Evolutionary conservation across 805 yeast genomes (phyloP), one percentile per base, ranked within the genome.

Genomic region (Isabelozyma heimii): DNA sequence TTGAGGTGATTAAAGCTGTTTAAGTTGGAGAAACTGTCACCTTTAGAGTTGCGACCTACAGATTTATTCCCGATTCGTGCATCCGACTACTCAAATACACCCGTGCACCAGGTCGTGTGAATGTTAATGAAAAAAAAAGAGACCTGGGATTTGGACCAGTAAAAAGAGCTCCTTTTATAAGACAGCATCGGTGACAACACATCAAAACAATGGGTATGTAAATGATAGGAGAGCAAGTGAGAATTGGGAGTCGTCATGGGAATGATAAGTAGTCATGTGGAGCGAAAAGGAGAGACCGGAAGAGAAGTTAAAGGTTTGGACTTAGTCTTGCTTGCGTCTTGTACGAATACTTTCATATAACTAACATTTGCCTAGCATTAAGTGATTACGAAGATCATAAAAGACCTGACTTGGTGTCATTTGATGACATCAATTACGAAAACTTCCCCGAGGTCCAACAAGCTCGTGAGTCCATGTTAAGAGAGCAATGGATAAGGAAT

Each of bases 351-450:
- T 20, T 20, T 20, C 2, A 20, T 20, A 20, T 20, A 20, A 33
- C 37, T 33, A 33, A 33, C 37, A n/a, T 8, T 10, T 33, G 13
- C 13, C 16, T 37, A 61, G 68, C 60, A 42, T 60, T 67, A 52
- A 63, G 62, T 47, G 59, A 61, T 50, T 73, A 73, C 62, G 68
- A 59, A 35, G 60, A 69, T 57, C 83, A 79, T 62, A 65, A 66
- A 55, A 74, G 82, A 67, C 84, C 89, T 41, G 89, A 85, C 58
- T 76, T 81, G 58, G 92, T 87, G 47, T 88, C 95, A 40, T 89
- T 88, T 62, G 95, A 89, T 69, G 88, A 84, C 54, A 87, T 89
- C 55, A 87, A 87, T 72, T 89, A 89, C 69, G 79, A 79, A 58
- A 82, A 87, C 67, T 76, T 77, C 52, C 68, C 72, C 13, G 83